Conservation (phyloP, 345 rosid genomes). For the Lumnitzera littorea region DNA sequence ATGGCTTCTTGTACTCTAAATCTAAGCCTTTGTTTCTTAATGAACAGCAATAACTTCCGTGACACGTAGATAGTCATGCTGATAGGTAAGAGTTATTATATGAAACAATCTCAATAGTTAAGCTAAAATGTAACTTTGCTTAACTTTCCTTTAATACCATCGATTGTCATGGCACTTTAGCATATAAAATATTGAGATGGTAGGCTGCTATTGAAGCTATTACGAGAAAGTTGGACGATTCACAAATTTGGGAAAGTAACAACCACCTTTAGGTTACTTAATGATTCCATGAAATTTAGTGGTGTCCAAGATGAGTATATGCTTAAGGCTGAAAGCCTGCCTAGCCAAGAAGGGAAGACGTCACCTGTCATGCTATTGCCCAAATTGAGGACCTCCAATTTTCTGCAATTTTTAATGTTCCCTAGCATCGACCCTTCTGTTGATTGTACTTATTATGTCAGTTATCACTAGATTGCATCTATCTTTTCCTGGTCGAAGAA, state of each 20-base stretch:
- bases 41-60: background rate
- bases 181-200: conserved; percentile 8
- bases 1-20: background rate
- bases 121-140: too few species aligned
- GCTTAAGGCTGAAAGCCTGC: conserved; percentile 2
- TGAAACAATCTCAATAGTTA: too few species aligned
- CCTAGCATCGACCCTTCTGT: background rate
- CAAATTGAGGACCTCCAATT: conserved; percentile 6
- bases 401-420: background rate
- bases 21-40: background rate
- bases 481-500: fast-evolving
- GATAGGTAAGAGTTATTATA: too few species aligned
- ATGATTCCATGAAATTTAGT: conserved; percentile 6
- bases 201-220: conserved; percentile 8
- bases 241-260: conserved; percentile 4
- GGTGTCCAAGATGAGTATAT: conserved; percentile 2
- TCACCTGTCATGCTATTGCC: conserved; percentile 11
- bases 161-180: conserved; percentile 18
- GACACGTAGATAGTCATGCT: too few species aligned
- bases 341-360: conserved; percentile 21
- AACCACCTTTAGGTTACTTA: background rate
- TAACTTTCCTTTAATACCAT: background rate
- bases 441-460: conserved; percentile 4
- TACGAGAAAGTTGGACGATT: conserved; percentile 12
- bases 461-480: background rate